Base-by-base conservation (phyloP, 768 basidiomycete species). In the Leccinum imitatum region DNA sequence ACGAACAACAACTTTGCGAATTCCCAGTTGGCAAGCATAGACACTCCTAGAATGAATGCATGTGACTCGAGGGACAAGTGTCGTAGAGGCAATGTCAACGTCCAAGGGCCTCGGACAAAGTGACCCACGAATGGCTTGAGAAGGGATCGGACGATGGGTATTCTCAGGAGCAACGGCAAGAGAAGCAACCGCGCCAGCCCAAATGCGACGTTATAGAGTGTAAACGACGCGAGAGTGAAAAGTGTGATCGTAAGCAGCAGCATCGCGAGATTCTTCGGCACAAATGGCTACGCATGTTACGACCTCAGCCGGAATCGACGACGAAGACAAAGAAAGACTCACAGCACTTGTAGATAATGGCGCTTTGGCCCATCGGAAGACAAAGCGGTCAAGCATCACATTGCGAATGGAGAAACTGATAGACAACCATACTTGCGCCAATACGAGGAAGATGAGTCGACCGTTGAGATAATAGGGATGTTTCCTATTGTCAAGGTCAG, bases 381-480 rank as follows among this genome's bases (percentile, higher is more conserved):
- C 77, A 59, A 84, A 82, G 2, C 87, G 82, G 63, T 91, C 89
- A 1, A 81, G 76, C 71, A 89, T 79, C n/a, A 86, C 71, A 35
- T 82, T 84, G 7, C 89, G 80, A 21, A 87, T 68, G 2, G 79
- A 72, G 61, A 81, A 90, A 2, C 77, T 74, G 7, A 74, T 47
- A 0, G 84, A 83, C 9, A 81, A 66, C 46, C 75, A 73, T 3
- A 78, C 10, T 67, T 91, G 89, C 0, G 84, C 79, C 51, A 82
- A 63, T 25, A 84, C 55, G 17, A 90, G 69, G 67, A 88, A 89
- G 8, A 91, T 62, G 6, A 89, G 73, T 17, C 83, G 82, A 1
- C 87, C 88, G 56, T 90, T 90, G 21, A 91, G 77, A 66, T 90
- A 86, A 63, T 84, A 83, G 0, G 88, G 89, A 60, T 91, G 87